phyloP scores from a whole-genome alignment of 306 rosid species.

The Vigna angularis region DNA sequence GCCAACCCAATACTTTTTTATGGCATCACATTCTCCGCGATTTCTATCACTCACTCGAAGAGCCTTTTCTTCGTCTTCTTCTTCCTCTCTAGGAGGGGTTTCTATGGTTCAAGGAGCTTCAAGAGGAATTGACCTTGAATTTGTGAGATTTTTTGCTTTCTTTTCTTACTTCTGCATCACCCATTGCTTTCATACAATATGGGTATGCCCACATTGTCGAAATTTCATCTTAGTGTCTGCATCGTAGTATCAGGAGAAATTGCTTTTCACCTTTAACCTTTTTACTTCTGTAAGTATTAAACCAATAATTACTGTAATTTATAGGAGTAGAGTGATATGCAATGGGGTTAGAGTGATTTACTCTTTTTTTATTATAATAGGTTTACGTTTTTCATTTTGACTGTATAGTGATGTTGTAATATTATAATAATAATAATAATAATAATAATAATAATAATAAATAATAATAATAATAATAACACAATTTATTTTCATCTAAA shows the following conservation, averaged over 20 bases:
- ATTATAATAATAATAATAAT: too few relatives aligned
- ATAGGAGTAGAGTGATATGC: too few relatives aligned
- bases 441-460: too few relatives aligned
- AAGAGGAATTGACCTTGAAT: slow-evolving; percentile 68
- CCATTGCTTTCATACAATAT: not conserved
- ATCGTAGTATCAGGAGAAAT: not conserved
- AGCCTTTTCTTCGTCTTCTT: slow-evolving; percentile 42
- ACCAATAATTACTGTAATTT: not conserved
- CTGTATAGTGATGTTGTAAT: too few relatives aligned
- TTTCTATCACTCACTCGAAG: slow-evolving; percentile 40
- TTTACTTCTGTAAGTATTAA: not conserved
- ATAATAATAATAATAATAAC: too few relatives aligned
- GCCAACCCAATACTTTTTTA: slow-evolving; percentile 14
- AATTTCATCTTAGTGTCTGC: not conserved
- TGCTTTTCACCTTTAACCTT: not conserved
- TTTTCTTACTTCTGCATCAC: not conserved
- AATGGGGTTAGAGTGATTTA: too few relatives aligned
- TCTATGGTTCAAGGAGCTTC: slow-evolving; percentile 71
- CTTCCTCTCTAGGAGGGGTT: slow-evolving; percentile 47
- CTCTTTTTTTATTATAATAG: too few relatives aligned
- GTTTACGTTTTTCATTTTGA: too few relatives aligned
- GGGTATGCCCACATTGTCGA: slow-evolving; percentile 17
- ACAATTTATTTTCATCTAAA: too few relatives aligned
- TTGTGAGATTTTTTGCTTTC: slow-evolving; percentile 43
- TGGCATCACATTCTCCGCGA: slow-evolving; percentile 49